Percentiles rank a stretch among this genome's conserved stretches.
Conservation (phyloP, 1,284 basidiomycete genomes). For the Mycena citricolor region DNA sequence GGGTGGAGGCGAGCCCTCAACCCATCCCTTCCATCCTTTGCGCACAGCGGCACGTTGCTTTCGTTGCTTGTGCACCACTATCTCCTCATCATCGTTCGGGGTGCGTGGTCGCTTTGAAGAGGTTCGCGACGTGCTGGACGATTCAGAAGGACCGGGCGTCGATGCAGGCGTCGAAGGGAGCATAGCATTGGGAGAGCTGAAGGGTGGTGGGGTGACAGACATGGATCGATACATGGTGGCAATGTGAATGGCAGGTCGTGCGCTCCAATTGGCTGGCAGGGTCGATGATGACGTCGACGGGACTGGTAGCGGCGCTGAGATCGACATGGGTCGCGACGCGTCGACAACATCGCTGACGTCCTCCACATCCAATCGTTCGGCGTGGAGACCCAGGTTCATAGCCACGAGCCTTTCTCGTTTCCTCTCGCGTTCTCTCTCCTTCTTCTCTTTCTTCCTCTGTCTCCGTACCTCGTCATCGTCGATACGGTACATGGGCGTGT, state of each 20-base stretch:
- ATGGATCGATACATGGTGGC: conserved; percentile 62
- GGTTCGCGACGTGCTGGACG: conserved; percentile 67
- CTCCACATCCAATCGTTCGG: conserved; percentile 25
- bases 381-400: conserved; percentile 10
- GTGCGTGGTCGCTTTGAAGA: conserved; percentile 77
- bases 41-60: conserved; percentile 70
- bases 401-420: conserved; percentile 42
- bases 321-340: conserved; percentile 21
- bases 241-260: conserved; percentile 64
- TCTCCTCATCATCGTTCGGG: conserved; percentile 49
- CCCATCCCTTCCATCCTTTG: conserved; percentile 86
- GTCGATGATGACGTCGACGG: conserved; percentile 35
- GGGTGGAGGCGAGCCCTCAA: conserved; percentile 76
- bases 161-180: conserved; percentile 62
- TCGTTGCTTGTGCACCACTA: conserved; percentile 37
- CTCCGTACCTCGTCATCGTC: conserved; percentile 51
- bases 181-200: conserved; percentile 51
- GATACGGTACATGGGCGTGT: conserved; percentile 53
- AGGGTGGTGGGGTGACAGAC: conserved; percentile 73
- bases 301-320: conserved; percentile 21
- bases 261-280: too few species aligned
- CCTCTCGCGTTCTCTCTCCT: conserved; percentile 45
- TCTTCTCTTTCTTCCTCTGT: conserved; percentile 53
- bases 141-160: conserved; percentile 71
- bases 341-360: conserved; percentile 26